Base-by-base conservation (phyloP, 2,329 filamentous ascomycete species). In the Coniochaeta sp. region DNA sequence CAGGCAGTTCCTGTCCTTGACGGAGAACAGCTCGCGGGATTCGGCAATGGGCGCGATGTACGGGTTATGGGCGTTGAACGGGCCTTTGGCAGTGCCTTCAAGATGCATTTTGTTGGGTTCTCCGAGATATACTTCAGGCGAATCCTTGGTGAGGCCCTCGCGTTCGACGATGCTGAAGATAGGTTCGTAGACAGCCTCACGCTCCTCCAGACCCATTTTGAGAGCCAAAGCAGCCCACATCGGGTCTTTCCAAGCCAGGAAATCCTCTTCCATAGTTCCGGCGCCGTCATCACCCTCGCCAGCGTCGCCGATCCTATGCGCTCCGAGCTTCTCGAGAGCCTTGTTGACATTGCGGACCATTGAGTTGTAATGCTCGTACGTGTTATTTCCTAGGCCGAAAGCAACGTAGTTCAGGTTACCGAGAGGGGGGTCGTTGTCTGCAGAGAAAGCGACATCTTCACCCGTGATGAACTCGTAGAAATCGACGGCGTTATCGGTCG, bases 181-280 rank as follows among this genome's bases (percentile, higher is more conserved):
- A 57, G 95, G 91, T 74, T 99, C 96, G 74, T 98, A 99, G 62
- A 96, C 87, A 63, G 93, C 91, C 73, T 99, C 96, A 62, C 95
- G 92, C 77, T 99, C 95, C 75, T 98, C 90, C 60, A 99, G 79
- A 59, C 85, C 85, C 89, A 99, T 91, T 71, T 90, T 87, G 65
- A 90, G 84, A 26, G 89, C 82, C 58, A 99, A 81, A 62, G 89
- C 90, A 68, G 84, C 80, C 95, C 96, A 99, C 95, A 99, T 99
- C 63, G 93, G 93, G 70, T 99, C 95, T 79, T 99, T 99, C 95
- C 95, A 99, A 65, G 93, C 91, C 69, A 99, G 79, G 75, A 98
- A 99, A 71, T 99, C 96, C 78, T 99, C 96, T 78, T 99, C 95
- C 96, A 99, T 99, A 60, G 95, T 99, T 63, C 96, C 95, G 65